Evolutionary conservation across 768 basidiomycete species (phyloP).

Genomic region (Kwoniella sp.): DNA sequence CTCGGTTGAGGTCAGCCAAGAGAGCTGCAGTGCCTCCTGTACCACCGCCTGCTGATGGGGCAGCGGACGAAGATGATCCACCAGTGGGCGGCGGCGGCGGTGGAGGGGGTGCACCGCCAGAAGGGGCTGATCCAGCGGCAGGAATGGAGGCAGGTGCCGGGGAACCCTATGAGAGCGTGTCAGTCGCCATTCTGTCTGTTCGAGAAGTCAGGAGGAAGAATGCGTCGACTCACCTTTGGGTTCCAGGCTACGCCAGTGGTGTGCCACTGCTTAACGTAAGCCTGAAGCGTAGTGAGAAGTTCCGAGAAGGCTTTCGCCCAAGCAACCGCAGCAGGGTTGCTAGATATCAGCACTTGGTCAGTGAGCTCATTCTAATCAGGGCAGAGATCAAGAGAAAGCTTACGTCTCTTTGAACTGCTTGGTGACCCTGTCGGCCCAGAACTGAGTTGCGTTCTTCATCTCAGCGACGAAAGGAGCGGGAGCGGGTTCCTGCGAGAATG

Average conservation of each 20-base stretch:
- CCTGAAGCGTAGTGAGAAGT: conserved; percentile 74
- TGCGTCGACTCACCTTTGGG: conserved; percentile 64
- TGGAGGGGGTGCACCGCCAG: conserved; percentile 58
- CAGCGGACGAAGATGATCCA: conserved; percentile 40
- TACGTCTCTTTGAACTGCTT: conserved; percentile 93
- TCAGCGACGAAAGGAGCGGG: conserved; percentile 79
- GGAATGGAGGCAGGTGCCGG: conserved; percentile 54
- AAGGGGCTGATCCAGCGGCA: conserved; percentile 36
- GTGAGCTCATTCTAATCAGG: not conserved
- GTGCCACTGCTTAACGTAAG: conserved; percentile 82
- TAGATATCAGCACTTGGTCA: conserved; percentile 52
- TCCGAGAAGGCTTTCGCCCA: conserved; percentile 77
- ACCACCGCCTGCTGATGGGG: conserved; percentile 48
- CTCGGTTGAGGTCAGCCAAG: conserved; percentile 86
- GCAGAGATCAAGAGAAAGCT: conserved; percentile 39
- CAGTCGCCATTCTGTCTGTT: too few relatives aligned
- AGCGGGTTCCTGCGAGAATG: conserved; percentile 67
- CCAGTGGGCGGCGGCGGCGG: conserved; percentile 57
- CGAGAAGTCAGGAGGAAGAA: too few relatives aligned
- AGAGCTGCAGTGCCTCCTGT: conserved; percentile 68
- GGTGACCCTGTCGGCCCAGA: conserved; percentile 85
- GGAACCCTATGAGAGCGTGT: conserved; percentile 31
- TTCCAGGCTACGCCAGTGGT: conserved; percentile 90
- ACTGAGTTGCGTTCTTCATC: conserved; percentile 80
- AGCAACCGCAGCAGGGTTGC: conserved; percentile 81